Evolutionary conservation across 768 basidiomycete genomes (phyloP), one percentile per base, ranked within the genome.

Genomic region (Pulveroboletus sp.): DNA sequence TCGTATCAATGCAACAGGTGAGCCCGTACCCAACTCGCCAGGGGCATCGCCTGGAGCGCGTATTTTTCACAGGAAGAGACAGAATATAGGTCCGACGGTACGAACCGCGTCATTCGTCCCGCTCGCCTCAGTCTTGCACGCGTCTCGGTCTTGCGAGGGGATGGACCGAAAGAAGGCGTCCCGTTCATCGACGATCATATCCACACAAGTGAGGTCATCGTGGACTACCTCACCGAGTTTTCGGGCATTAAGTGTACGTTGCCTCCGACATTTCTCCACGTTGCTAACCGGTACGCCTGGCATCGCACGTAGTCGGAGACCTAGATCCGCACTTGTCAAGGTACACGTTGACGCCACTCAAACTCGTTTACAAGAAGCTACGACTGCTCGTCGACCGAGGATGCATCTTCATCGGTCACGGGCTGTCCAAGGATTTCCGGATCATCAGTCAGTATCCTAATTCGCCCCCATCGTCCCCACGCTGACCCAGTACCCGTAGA

Each of bases 151-250:
- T 68, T 98, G 38, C 81, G 96, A 11, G 94, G 95, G 2, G 78
- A 86, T 59, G 93, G 92, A 0, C 76, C 76, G 0, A 82, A 82
- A 52, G 82, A 87, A 60, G 90, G 90, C 4, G 64, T 86, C 12
- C 95, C 96, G 2, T 96, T 98, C 69, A 96, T 99, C 57, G 96
- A 98, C 58, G 96, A 99, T 60, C 89, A 99, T 60, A 98, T 98
- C 31, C 91, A 96, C 59, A 96, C 93, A 2, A 95, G 91, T 57
- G 95, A 97, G 62, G 78, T 81, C 6, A 92, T 99, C 42, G 92
- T 96, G 23, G 93, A 99, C 69, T 98, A 97, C 64, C 69, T 99
- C 58, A 99, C 96, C 0, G 94, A 97, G 67, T 98, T 85, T 63
- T 98, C 95, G 10, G 96, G 96, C 1, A 95, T 98, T 43, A 83